Evolutionary conservation across 768 basidiomycete genomes (phyloP).

Genomic region (Suillus lakei): DNA sequence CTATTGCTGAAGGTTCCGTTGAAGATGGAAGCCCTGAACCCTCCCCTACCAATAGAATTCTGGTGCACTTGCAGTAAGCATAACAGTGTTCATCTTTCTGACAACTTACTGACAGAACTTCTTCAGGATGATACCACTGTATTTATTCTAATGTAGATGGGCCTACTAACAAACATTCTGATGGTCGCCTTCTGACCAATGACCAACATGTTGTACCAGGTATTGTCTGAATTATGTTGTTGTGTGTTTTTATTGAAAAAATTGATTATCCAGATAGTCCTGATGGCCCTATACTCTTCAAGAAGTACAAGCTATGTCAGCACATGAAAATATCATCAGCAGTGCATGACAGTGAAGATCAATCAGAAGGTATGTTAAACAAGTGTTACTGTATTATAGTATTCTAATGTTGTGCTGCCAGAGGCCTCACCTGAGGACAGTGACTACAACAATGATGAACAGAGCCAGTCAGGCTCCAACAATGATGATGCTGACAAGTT

Average conservation of each 20-base stretch:
- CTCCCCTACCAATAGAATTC: background rate
- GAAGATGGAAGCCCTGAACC: background rate
- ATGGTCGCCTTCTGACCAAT: background rate
- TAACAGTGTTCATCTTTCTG: background rate
- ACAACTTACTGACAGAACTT: background rate
- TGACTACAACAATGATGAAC: background rate
- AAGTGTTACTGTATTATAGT: background rate
- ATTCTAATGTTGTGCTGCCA: background rate
- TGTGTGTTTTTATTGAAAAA: background rate
- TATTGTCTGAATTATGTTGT: background rate
- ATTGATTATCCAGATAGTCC: background rate
- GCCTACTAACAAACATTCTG: background rate
- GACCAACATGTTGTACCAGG: background rate
- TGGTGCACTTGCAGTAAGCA: background rate
- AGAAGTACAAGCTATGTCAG: background rate
- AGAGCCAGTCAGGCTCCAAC: background rate
- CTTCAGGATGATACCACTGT: background rate
- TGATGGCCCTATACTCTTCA: background rate
- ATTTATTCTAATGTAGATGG: background rate
- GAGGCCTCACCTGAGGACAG: background rate
- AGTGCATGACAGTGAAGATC: background rate
- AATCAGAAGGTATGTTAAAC: background rate
- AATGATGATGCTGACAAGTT: background rate
- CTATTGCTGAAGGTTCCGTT: background rate
- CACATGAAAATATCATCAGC: background rate